Conservation (phyloP, 164 flowering plant genomes). For the Magnolia changhungtana region DNA sequence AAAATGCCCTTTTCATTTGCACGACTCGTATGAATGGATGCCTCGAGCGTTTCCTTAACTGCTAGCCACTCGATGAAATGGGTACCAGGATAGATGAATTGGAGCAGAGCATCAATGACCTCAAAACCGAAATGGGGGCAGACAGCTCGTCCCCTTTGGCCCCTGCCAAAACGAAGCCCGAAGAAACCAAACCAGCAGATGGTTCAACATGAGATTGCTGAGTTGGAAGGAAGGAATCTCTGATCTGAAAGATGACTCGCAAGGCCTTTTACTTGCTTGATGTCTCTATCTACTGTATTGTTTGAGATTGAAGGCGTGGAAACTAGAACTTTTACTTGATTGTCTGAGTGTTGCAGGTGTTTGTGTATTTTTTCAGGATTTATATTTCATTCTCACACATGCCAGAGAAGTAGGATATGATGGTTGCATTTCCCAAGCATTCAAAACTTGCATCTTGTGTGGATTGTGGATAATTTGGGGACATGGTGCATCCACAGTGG, state of each 20-base stretch:
- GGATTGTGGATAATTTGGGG: no score
- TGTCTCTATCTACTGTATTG: background rate
- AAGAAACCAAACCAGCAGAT: slow-evolving; percentile 19
- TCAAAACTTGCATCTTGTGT: no score
- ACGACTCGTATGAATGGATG: background rate
- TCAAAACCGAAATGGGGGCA: slow-evolving; percentile 69
- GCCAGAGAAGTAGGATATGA: background rate
- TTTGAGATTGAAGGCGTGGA: background rate
- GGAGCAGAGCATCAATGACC: slow-evolving; percentile 88
- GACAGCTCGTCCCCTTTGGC: slow-evolving; percentile 63
- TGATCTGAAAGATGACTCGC: background rate
- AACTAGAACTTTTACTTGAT: background rate
- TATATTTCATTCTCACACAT: background rate
- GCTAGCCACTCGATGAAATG: slow-evolving; percentile 76
- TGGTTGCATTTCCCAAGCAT: background rate
- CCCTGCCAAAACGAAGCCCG: slow-evolving; percentile 15
- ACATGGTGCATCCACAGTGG: no score
- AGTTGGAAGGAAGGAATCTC: background rate
- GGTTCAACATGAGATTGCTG: slow-evolving; percentile 10
- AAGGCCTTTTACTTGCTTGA: background rate
- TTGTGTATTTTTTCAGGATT: background rate
- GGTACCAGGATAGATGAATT: slow-evolving; percentile 71
- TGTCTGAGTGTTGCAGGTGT: background rate
- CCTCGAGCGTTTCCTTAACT: slow-evolving; percentile 44
- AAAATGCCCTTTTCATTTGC: background rate